A percentile compares a stretch with the other conserved stretches of the same genome.
phyloP scores from a whole-genome alignment of 2,329 filamentous ascomycete genomes.

The Nigrospora sphaerica region DNA sequence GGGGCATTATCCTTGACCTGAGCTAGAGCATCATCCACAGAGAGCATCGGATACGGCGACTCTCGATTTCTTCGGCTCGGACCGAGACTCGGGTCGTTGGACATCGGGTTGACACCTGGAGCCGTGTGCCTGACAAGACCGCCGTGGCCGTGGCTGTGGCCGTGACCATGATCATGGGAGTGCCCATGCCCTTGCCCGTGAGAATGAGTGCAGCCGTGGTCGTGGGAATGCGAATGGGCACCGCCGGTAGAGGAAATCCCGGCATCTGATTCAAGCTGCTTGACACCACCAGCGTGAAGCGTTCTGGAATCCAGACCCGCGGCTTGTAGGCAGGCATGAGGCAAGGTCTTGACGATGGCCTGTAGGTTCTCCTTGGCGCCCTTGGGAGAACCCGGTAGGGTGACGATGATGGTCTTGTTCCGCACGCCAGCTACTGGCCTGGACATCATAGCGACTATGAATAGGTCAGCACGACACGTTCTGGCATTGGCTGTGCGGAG shows the following conservation, averaged over 20 bases:
- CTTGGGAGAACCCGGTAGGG: slow-evolving; percentile 89
- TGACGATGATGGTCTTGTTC: slow-evolving; percentile 75
- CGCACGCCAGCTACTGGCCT: slow-evolving; percentile 85
- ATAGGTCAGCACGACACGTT: slow-evolving; percentile 5
- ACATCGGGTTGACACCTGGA: slow-evolving; percentile 47
- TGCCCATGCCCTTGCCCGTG: slow-evolving; percentile 51
- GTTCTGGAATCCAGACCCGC: slow-evolving; percentile 73
- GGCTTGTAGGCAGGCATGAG: slow-evolving; percentile 89
- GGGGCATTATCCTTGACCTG: slow-evolving; percentile 71
- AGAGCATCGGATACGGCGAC: slow-evolving; percentile 88
- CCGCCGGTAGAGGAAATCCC: slow-evolving; percentile 41
- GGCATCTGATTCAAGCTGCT: slow-evolving; percentile 78
- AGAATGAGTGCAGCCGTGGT: slow-evolving; percentile 33
- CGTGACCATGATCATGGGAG: slow-evolving; percentile 41
- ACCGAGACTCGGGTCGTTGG: slow-evolving; percentile 54
- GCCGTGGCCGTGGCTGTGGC: slow-evolving; percentile 55
- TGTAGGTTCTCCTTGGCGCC: slow-evolving; percentile 91
- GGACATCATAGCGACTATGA: slow-evolving; percentile 88
- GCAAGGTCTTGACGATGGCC: slow-evolving; percentile 79
- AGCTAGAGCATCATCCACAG: slow-evolving; percentile 71
- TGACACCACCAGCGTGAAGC: slow-evolving; percentile 73
- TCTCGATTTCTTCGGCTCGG: slow-evolving; percentile 69
- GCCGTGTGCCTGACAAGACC: slow-evolving; percentile 67
- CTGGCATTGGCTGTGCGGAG: background rate
- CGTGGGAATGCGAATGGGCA: slow-evolving; percentile 20